Conservation (phyloP, 148 eudicot genomes). For the Polygonum aviculare region DNA sequence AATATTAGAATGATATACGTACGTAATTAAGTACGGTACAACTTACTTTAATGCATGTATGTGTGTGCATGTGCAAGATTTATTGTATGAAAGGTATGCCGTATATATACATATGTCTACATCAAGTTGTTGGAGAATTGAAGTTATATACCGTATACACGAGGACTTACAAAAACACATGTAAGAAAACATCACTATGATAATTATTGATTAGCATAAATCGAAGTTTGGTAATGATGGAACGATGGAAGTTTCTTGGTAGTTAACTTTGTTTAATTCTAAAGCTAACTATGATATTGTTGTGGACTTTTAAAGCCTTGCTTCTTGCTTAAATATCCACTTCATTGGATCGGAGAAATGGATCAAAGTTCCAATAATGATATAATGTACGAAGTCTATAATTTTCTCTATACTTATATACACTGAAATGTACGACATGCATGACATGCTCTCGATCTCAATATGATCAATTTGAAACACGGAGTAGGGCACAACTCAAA, state of each 20-base stretch:
- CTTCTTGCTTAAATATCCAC: background rate
- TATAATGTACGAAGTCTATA: background rate
- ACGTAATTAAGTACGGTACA: background rate
- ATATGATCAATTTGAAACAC: background rate
- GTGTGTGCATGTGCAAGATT: background rate
- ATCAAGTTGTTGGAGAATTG: background rate
- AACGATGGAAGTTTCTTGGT: constrained; percentile 5
- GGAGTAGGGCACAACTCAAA: background rate
- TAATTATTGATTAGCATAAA: background rate
- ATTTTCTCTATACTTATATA: background rate
- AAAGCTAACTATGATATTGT: background rate
- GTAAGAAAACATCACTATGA: background rate
- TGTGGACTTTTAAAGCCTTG: background rate
- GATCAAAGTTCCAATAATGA: background rate
- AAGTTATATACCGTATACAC: background rate
- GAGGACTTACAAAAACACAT: background rate
- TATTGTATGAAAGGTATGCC: background rate
- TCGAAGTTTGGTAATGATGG: constrained; percentile 8
- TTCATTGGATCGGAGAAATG: background rate
- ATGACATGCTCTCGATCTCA: background rate
- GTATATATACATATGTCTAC: background rate
- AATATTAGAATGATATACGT: background rate
- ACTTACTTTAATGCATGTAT: background rate
- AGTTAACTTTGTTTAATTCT: constrained; percentile 5
- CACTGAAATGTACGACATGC: background rate